Percentiles rank a stretch among this genome's conserved stretches.
Conservation (phyloP, 495 filamentous ascomycete species). For the Aspergillus indologenus region DNA sequence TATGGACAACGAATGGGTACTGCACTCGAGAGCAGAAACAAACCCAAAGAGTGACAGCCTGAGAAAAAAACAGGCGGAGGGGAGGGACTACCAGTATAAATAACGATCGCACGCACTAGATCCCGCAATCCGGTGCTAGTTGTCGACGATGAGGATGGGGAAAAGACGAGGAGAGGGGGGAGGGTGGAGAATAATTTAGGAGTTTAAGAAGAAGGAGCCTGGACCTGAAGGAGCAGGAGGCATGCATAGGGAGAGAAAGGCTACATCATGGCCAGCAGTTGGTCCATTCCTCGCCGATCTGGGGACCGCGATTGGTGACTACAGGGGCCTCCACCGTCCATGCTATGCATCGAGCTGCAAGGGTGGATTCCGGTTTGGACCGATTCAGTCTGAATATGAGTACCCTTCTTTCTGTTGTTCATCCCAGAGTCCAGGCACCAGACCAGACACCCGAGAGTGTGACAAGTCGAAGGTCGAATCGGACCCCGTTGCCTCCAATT, state of each 20-base stretch:
- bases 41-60: conserved; percentile 1
- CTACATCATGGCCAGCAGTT: not conserved
- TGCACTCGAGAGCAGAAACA: not conserved
- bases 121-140: not conserved
- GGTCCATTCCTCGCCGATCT: not conserved
- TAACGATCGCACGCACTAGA: conserved; percentile 1
- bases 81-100: conserved; percentile 3
- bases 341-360: not conserved
- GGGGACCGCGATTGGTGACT: not conserved
- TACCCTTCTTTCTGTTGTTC: not conserved
- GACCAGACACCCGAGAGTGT: not conserved
- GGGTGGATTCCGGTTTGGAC: not conserved
- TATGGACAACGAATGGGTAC: not conserved
- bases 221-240: not conserved
- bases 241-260: not conserved
- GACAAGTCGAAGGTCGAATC: not conserved
- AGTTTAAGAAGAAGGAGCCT: conserved; percentile 3
- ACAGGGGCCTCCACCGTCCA: not conserved
- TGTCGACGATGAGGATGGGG: not conserved
- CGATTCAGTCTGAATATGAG: not conserved
- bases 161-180: not conserved
- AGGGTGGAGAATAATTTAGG: conserved; percentile 1
- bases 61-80: conserved; percentile 1
- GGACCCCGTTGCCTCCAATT: not conserved
- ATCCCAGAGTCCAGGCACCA: not conserved